Percentiles rank a stretch among this genome's conserved stretches.
These are phyloP conservation scores for Pseudogymnoascus destructans DNA, from an alignment of 2,329 filamentous ascomycete species.

Conservation along the genomic window DNA sequence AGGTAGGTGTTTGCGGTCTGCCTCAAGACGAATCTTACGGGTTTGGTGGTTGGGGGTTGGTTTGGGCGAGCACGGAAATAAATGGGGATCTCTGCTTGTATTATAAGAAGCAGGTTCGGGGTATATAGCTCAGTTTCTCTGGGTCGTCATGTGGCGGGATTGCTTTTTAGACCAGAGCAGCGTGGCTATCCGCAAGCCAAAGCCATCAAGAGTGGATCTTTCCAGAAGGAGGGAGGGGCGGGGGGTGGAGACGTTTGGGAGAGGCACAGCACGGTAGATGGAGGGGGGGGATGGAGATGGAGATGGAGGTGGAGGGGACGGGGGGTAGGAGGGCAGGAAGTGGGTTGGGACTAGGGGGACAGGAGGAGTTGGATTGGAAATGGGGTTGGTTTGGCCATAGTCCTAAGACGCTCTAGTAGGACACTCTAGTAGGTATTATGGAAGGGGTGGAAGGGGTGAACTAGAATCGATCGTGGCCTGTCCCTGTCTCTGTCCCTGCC, in stretches of 20 bases:
- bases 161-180: background rate
- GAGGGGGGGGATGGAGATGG: background rate
- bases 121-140: background rate
- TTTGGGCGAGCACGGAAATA: background rate
- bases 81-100: background rate
- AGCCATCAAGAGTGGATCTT: background rate
- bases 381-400: background rate
- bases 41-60: background rate
- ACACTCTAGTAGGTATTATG: background rate
- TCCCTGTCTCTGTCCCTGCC: background rate
- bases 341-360: background rate
- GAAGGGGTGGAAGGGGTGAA: background rate
- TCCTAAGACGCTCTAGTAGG: background rate
- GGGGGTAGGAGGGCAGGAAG: background rate
- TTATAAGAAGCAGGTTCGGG: background rate
- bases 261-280: background rate
- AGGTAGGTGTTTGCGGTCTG: background rate
- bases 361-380: background rate
- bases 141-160: background rate
- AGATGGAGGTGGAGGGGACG: background rate
- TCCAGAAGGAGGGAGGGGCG: background rate
- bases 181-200: background rate
- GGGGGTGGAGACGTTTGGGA: background rate
- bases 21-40: background rate
- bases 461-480: background rate